Evolutionary conservation across 2,329 filamentous ascomycete genomes (phyloP), one percentile per base, ranked within the genome.

Genomic region (Ceratocystis harringtonii): DNA sequence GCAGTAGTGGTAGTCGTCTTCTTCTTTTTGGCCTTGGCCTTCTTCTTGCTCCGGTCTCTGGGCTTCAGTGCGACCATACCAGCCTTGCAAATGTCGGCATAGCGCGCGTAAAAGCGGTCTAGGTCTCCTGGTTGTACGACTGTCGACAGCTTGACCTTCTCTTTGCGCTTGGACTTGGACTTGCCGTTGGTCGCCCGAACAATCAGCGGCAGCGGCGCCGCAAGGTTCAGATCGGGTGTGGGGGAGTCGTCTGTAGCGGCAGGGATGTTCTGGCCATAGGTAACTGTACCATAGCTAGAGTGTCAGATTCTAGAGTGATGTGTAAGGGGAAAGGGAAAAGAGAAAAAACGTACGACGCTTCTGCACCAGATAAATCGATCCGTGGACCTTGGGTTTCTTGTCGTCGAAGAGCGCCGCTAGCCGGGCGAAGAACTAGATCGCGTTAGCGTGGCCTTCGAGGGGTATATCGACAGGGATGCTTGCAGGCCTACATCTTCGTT

Each of bases 41-140:
- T 89, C 78, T 86, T 85, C 81, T 90, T 92, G 75, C 88, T 95
- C 72, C 91, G 83, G 76, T 97, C 92, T 70, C 94, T 82, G 73
- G 95, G 96, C 83, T 96, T 97, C 76, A 99, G 74, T 6, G 87
- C 86, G 61, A 83, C 81, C 91, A 97, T 96, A 5, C 91, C 90
- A 0, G 81, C 78, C 78, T 95, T 96, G 77, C 92, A 96, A 2
- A 91, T 81, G 70, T 97, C 94, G 25, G 91, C 92, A 77, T 97
- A 99, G 63, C 84, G 81, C 36, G 79, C 77, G 74, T 91, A 99
- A 73, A 99, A 99, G 0, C 75, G 78, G 64, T 95, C 91, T 10
- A 97, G 74, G 4, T 87, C 84, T 66, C 86, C 83, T 0, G 88
- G 84, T 65, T 87, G 81, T 0, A 97, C 91, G 0, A 96, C 75